A percentile compares a stretch with the other conserved stretches of the same genome.
Conservation (phyloP, 768 basidiomycete species). For the Sporobolomyces pararoseus region DNA sequence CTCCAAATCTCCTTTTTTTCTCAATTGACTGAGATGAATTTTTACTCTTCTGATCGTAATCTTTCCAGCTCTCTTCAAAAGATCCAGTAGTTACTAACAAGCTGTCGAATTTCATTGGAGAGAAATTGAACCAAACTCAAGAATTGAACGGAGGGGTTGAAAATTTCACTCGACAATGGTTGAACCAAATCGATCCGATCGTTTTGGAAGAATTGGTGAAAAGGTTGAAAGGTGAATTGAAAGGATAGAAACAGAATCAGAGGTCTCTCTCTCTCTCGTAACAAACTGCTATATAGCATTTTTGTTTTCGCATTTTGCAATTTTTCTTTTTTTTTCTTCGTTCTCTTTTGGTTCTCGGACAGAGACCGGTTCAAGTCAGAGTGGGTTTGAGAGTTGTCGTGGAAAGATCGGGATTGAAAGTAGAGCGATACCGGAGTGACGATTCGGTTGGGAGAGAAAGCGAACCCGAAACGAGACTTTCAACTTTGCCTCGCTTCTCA, state of each 20-base stretch:
- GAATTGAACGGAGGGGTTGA: slow-evolving; percentile 59
- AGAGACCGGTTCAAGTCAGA: neutral
- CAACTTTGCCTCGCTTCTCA: too few species aligned
- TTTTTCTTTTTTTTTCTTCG: neutral
- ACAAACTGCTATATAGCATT: neutral
- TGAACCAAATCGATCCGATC: slow-evolving; percentile 65
- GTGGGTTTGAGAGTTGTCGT: neutral
- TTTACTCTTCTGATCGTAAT: too few species aligned
- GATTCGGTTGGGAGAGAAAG: neutral
- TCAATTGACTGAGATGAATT: neutral
- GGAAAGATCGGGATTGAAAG: neutral
- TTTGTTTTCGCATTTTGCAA: neutral
- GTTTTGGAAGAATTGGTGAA: slow-evolving; percentile 60
- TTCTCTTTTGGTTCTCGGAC: neutral
- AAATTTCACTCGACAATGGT: slow-evolving; percentile 60
- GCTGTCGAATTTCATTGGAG: slow-evolving; percentile 62
- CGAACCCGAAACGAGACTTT: neutral
- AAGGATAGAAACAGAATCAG: too few species aligned
- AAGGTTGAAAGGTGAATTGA: slow-evolving; percentile 35
- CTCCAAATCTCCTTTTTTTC: neutral
- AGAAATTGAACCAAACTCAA: slow-evolving; percentile 64
- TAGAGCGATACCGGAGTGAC: neutral
- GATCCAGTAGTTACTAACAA: slow-evolving; percentile 69
- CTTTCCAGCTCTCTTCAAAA: slow-evolving; percentile 61
- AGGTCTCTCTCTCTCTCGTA: too few species aligned